Percentiles rank a stretch among this genome's conserved stretches.
Conservation (phyloP, 2,329 filamentous ascomycete species). For the Penicillium fuscoglaucum region DNA sequence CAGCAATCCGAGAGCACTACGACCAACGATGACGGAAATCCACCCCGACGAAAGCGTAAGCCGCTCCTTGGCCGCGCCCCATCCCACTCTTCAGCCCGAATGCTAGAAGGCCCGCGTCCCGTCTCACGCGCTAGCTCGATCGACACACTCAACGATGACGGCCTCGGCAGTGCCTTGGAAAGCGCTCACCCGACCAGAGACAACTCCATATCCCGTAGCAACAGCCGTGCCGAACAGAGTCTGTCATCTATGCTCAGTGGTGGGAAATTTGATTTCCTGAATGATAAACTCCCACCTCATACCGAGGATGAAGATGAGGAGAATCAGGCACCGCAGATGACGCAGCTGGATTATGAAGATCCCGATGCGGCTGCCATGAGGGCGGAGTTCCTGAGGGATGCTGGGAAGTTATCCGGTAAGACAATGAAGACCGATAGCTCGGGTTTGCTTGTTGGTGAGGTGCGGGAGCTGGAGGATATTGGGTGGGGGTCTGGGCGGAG, state of each 20-base stretch:
- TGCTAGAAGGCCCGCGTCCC: slow-evolving; percentile 21
- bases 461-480: slow-evolving; percentile 36
- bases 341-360: slow-evolving; percentile 52
- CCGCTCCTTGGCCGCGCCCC: slow-evolving; percentile 46
- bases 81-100: slow-evolving; percentile 40
- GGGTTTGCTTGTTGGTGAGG: slow-evolving; percentile 28
- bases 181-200: slow-evolving; percentile 24
- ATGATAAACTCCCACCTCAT: slow-evolving; percentile 24
- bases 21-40: slow-evolving; percentile 20
- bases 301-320: slow-evolving; percentile 33
- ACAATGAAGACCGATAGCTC: slow-evolving; percentile 16
- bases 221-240: slow-evolving; percentile 31
- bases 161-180: slow-evolving; percentile 40
- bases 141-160: slow-evolving; percentile 50
- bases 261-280: slow-evolving; percentile 34
- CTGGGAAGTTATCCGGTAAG: slow-evolving; percentile 45
- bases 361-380: slow-evolving; percentile 56
- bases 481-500: slow-evolving; percentile 39
- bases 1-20: slow-evolving; percentile 24
- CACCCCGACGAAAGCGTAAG: slow-evolving; percentile 33
- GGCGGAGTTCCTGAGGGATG: slow-evolving; percentile 53
- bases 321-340: slow-evolving; percentile 44
- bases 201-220: slow-evolving; percentile 27
- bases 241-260: slow-evolving; percentile 36
- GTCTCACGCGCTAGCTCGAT: slow-evolving; percentile 51